Percentiles rank a stretch among this genome's conserved stretches.
phyloP scores from a whole-genome alignment of 2,329 filamentous ascomycete genomes.

The Rugonectria rugulosa region DNA sequence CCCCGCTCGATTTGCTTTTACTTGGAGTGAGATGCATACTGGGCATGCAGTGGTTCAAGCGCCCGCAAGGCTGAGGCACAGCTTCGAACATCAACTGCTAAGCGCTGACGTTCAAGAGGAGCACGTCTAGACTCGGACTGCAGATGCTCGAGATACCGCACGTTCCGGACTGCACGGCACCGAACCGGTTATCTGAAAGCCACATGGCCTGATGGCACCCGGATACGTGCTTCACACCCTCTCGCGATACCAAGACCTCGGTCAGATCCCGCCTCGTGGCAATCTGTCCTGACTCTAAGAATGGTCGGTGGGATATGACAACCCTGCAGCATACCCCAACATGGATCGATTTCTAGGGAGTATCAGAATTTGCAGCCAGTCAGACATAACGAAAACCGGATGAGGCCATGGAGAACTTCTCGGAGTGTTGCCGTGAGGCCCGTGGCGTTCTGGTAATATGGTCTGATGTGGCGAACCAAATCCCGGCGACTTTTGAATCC shows the following conservation, averaged over 20 bases:
- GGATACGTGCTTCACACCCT: constrained; percentile 15
- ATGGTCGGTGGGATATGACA: no score
- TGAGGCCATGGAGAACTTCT: no score
- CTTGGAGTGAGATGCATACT: not conserved
- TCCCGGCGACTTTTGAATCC: no score
- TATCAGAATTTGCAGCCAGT: no score
- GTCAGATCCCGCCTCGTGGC: constrained; percentile 1
- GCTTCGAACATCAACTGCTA: not conserved
- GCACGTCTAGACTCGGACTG: not conserved
- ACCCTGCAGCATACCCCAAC: no score
- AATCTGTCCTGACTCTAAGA: no score
- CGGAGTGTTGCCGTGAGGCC: no score
- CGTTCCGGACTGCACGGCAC: not conserved
- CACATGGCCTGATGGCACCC: constrained; percentile 7
- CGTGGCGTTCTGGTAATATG: no score
- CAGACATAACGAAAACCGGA: no score
- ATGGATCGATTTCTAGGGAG: no score
- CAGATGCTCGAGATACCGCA: constrained; percentile 3
- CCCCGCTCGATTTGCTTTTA: constrained; percentile 3
- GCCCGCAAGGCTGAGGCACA: no score
- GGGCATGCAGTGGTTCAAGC: not conserved
- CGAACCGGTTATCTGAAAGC: not conserved
- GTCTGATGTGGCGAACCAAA: no score
- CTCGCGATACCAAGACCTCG: constrained; percentile 1
- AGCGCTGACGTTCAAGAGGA: not conserved